phyloP scores from a whole-genome alignment of 352 stramenopile species.

The Globisporangium spinosum region DNA sequence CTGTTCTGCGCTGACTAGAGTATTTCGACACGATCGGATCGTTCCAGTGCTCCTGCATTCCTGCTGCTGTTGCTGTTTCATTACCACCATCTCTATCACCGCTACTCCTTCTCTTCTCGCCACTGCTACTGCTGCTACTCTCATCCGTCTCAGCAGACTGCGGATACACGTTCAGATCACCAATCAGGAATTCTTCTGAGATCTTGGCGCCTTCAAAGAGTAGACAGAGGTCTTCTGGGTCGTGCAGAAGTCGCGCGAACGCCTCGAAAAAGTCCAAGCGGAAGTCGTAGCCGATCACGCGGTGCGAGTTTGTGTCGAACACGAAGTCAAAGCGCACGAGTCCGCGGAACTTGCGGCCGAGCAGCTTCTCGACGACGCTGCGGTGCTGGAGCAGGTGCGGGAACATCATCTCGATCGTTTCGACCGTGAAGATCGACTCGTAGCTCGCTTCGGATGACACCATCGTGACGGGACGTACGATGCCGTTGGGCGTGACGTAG shows the following conservation, averaged over 20 bases:
- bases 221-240: conserved; percentile 32
- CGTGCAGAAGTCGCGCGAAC: conserved; percentile 38
- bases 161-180: conserved; percentile 33
- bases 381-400: conserved; percentile 32
- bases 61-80: neutral
- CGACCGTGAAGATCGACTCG: conserved; percentile 34
- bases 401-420: conserved; percentile 54
- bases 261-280: conserved; percentile 36
- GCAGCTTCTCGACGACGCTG: conserved; percentile 25
- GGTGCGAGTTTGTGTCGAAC: conserved; percentile 36
- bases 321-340: conserved; percentile 38
- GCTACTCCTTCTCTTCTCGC: neutral
- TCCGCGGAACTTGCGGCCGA: conserved; percentile 31
- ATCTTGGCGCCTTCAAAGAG: conserved; percentile 43
- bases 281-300: conserved; percentile 43
- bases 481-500: conserved; percentile 17
- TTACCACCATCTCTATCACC: neutral
- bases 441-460: conserved; percentile 41
- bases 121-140: neutral
- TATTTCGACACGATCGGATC: conserved; percentile 10
- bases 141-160: neutral
- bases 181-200: conserved; percentile 50
- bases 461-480: conserved; percentile 19
- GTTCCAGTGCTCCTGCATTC: neutral
- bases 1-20: neutral